Conservation (phyloP, 2,329 filamentous ascomycete species). For the Penicillium sp. region DNA sequence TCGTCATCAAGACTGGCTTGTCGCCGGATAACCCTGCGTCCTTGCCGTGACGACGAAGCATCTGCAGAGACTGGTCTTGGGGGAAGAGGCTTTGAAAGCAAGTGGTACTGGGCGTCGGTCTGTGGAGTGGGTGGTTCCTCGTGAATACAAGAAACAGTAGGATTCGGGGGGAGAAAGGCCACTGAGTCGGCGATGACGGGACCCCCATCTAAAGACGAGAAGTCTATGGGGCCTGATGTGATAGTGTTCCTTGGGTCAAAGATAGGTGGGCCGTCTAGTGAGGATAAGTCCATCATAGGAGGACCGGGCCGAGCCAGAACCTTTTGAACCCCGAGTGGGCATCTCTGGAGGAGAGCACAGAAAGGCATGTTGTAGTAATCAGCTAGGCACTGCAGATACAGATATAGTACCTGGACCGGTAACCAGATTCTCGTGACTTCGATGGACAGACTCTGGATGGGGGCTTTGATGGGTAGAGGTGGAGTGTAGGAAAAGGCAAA, state of each 20-base stretch:
- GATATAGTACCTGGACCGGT: background rate
- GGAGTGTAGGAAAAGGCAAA: background rate
- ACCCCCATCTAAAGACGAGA: conserved; percentile 28
- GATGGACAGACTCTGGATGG: background rate
- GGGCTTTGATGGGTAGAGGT: background rate
- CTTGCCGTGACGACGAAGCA: background rate
- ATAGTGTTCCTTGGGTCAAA: conserved; percentile 9
- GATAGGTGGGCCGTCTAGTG: conserved; percentile 37
- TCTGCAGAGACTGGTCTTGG: conserved; percentile 11
- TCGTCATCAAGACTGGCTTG: background rate
- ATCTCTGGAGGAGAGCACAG: conserved; percentile 10
- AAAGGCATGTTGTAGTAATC: conserved; percentile 6
- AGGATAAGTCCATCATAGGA: conserved; percentile 34
- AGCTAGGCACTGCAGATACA: background rate
- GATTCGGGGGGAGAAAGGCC: conserved; percentile 10
- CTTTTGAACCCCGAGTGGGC: background rate
- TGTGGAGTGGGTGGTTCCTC: conserved; percentile 5
- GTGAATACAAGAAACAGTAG: background rate
- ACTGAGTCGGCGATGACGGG: conserved; percentile 26
- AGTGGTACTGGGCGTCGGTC: conserved; percentile 9
- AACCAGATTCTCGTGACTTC: background rate
- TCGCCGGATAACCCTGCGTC: background rate
- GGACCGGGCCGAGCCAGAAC: background rate
- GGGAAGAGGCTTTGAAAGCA: conserved; percentile 19
- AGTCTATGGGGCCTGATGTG: background rate